Evolutionary conservation across 2,329 filamentous ascomycete genomes (phyloP).

Genomic region (Aspergillus novoparasiticus): DNA sequence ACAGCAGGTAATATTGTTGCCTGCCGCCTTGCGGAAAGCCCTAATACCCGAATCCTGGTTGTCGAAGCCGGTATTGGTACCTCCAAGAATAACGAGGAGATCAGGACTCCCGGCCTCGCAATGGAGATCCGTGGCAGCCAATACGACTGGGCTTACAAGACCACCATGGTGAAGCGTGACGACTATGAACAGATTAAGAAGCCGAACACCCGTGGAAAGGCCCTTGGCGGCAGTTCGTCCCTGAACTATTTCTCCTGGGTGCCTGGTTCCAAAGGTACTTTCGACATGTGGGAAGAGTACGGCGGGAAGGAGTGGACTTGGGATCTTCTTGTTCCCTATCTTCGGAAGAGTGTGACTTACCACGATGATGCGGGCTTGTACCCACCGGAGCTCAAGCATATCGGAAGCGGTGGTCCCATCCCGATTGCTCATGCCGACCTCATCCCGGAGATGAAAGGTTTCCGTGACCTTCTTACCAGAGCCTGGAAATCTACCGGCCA

Average conservation of each 20-base stretch:
- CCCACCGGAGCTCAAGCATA: conserved; percentile 51
- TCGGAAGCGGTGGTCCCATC: conserved; percentile 56
- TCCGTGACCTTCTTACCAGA: conserved; percentile 47
- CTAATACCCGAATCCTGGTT: conserved; percentile 43
- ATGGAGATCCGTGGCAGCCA: conserved; percentile 59
- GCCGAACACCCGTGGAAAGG: conserved; percentile 63
- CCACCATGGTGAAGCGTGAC: conserved; percentile 57
- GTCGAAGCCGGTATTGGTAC: conserved; percentile 45
- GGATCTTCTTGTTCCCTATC: conserved; percentile 53
- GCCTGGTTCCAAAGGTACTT: conserved; percentile 59
- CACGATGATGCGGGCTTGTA: conserved; percentile 57
- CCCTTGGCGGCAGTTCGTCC: conserved; percentile 60
- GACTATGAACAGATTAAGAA: conserved; percentile 65
- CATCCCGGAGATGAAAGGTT: conserved; percentile 55
- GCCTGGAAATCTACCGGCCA: conserved; percentile 60
- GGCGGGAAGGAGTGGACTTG: conserved; percentile 59
- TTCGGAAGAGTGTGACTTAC: conserved; percentile 61
- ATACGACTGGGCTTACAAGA: conserved; percentile 65
- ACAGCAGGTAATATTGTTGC: conserved; percentile 50
- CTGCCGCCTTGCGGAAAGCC: conserved; percentile 55
- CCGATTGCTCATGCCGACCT: conserved; percentile 59
- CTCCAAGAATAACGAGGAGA: conserved; percentile 53
- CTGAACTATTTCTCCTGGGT: conserved; percentile 69
- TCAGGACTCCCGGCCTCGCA: conserved; percentile 59
- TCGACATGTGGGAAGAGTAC: conserved; percentile 53